Evolutionary conservation across 2,329 filamentous ascomycete genomes (phyloP).

Genomic region (Colletotrichum theobromicola): DNA sequence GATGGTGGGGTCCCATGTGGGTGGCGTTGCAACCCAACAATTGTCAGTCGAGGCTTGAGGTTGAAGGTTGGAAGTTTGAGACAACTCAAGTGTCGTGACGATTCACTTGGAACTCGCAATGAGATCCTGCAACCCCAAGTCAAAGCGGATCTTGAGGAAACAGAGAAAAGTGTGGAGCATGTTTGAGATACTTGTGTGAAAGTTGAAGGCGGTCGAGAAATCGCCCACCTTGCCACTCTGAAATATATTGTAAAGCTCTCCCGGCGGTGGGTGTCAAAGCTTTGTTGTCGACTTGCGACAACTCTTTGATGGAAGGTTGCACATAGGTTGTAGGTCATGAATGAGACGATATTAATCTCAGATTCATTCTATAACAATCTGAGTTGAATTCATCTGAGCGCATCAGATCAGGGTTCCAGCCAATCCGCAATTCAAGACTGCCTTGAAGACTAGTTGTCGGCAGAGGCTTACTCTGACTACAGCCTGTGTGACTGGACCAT

Average conservation of each 20-base stretch:
- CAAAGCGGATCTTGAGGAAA: background rate
- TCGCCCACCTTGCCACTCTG: too few relatives aligned
- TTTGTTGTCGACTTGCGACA: background rate
- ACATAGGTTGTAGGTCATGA: accelerated
- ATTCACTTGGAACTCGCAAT: too few relatives aligned
- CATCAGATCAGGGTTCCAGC: background rate
- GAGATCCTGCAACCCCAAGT: too few relatives aligned
- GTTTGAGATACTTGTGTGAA: accelerated
- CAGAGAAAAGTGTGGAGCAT: accelerated
- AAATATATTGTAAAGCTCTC: too few relatives aligned
- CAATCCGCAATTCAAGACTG: background rate
- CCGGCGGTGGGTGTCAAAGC: background rate
- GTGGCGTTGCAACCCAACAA: background rate
- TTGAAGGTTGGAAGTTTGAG: too few relatives aligned
- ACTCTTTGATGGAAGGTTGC: accelerated
- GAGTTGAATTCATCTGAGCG: background rate
- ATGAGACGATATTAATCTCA: accelerated
- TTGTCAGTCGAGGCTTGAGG: background rate
- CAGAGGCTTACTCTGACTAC: background rate
- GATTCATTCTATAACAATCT: background rate
- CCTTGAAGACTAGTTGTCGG: background rate
- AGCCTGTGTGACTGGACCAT: background rate
- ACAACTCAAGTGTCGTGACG: too few relatives aligned
- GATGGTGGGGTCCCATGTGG: background rate
- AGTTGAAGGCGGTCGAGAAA: background rate